These are phyloP conservation scores for Phialemoniopsis sp. DNA, from an alignment of 2,329 filamentous ascomycete genomes.

Conservation along the genomic window DNA sequence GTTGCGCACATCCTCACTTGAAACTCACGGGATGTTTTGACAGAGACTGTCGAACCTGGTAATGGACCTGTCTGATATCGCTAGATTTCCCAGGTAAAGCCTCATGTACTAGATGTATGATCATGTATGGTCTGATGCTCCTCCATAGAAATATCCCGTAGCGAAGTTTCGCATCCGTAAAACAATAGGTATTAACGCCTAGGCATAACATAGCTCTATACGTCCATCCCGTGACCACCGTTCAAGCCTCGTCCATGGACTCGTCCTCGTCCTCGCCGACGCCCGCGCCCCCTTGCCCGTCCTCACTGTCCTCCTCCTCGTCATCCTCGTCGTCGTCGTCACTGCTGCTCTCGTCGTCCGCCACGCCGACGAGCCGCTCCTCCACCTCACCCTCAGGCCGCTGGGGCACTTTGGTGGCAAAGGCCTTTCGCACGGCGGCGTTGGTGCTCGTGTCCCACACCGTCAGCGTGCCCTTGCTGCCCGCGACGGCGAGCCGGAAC, in stretches of 20 bases:
- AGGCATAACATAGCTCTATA: no score
- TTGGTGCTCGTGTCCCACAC: constrained; percentile 98
- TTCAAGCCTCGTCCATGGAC: constrained; percentile 55
- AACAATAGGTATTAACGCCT: no score
- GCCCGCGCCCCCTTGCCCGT: constrained; percentile 37
- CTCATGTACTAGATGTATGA: no score
- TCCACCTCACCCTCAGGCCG: constrained; percentile 52
- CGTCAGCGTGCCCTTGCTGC: constrained; percentile 87
- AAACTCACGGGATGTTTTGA: no score
- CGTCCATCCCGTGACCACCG: no score
- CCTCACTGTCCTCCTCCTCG: constrained; percentile 39
- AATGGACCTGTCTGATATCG: no score
- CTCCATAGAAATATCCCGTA: no score
- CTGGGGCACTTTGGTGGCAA: constrained; percentile 67
- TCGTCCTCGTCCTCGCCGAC: constrained; percentile 29
- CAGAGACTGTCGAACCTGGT: no score
- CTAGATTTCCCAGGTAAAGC: no score
- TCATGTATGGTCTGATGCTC: no score
- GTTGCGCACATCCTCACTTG: no score
- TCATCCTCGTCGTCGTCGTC: constrained; percentile 55
- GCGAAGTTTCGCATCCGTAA: no score
- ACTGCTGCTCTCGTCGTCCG: constrained; percentile 62
- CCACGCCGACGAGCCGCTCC: constrained; percentile 75
- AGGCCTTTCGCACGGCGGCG: constrained; percentile 75
- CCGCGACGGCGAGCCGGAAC: constrained; percentile 88